Percentiles rank a stretch among this genome's conserved stretches.
phyloP scores from a whole-genome alignment of 2,329 filamentous ascomycete species.

The Ilyonectria robusta region DNA sequence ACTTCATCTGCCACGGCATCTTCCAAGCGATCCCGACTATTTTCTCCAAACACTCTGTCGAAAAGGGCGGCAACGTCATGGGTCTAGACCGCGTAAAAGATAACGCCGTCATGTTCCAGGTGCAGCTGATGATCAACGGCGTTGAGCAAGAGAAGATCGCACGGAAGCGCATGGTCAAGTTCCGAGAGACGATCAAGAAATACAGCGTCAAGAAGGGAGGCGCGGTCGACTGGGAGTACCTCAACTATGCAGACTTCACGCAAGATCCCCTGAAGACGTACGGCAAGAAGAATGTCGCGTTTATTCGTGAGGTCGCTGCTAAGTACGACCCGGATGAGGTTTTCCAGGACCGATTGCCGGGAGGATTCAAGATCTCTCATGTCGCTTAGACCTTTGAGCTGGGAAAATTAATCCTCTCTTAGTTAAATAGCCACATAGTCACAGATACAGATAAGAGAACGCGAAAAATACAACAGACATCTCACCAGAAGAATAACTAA shows the following conservation, averaged over 20 bases:
- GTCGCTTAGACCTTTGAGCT: constrained; percentile 30
- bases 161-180: constrained; percentile 6
- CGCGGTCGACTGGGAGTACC: constrained; percentile 38
- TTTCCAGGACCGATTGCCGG: constrained; percentile 44
- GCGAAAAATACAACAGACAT: no score
- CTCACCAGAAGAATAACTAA: no score
- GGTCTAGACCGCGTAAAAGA: constrained; percentile 19
- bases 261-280: constrained; percentile 42
- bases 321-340: constrained; percentile 47
- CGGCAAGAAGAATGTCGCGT: constrained; percentile 38
- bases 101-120: constrained; percentile 20
- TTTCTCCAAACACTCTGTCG: constrained; percentile 19
- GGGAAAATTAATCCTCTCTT: background rate
- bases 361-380: constrained; percentile 40
- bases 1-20: constrained; percentile 23
- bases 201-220: constrained; percentile 20
- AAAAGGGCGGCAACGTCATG: constrained; percentile 16
- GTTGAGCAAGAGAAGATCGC: constrained; percentile 12
- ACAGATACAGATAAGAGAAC: no score
- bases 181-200: constrained; percentile 13
- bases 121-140: constrained; percentile 17
- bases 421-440: no score
- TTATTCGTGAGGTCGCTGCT: constrained; percentile 36
- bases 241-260: constrained; percentile 39
- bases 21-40: constrained; percentile 23